Base-by-base conservation (phyloP, 2,329 filamentous ascomycete genomes). In the Talaromyces amestolkiae region DNA sequence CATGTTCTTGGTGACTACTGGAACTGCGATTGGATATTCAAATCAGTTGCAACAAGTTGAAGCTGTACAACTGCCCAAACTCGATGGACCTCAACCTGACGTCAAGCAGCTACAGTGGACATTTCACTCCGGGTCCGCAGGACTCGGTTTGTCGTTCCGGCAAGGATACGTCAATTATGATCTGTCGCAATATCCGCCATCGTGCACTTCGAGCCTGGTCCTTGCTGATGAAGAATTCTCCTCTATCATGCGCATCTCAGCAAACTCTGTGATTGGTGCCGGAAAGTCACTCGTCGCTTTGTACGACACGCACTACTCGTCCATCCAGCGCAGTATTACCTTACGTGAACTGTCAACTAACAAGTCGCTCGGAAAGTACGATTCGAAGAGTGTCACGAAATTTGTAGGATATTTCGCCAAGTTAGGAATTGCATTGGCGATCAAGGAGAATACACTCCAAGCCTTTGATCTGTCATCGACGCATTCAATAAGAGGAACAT, bases 281-380 rank as follows among this genome's bases (percentile, higher is more conserved):
- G 76, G 75, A 27, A 70, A 77, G 45, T 79, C 78, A 17, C 71
- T 77, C n/a, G 70, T 83, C 27, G 79, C 77, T 2, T 69, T 83
- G 7, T 80, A 81, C 63, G 80, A 82, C 68, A 77, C 80, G n/a
- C 77, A 80, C 58, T 83, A 80, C 68, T 75, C 78, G 67, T 81
- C 81, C 1, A 72, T 82, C 15, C 80, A 82, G 67, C 77, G 78
- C 61, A 78, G 76, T 62, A 76, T 80, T 61, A 67, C 76, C 15
- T 65, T 75, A 13, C 60, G 69, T n/a, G 71, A 77, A 65, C 64
- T 79, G 43, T 68, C 70, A n/a, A 67, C 73, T n/a, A 68, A 68
- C 15, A 68, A 67, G 51, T 68, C 70, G 7, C 70, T 67, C 17
- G 69, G 67, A 41, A 66, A 65, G n/a, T 68, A 70, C 22, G 58